phyloP scores from a whole-genome alignment of 768 basidiomycete genomes.

The Trametes maxima region DNA sequence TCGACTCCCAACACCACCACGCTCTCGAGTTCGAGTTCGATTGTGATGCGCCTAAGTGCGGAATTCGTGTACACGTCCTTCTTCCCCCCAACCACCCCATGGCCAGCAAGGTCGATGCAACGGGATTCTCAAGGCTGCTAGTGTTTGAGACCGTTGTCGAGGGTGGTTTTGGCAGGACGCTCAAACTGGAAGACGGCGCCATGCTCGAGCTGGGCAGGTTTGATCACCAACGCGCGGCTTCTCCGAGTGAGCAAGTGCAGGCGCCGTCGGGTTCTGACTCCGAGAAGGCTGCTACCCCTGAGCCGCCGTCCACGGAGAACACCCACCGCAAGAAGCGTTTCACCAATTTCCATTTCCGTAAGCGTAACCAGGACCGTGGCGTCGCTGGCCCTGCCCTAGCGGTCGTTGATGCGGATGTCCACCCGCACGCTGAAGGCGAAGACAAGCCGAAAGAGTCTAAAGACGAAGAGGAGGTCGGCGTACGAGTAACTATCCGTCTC shows the following conservation, averaged over 20 bases:
- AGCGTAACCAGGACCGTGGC: slow-evolving; percentile 49
- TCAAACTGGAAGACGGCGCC: slow-evolving; percentile 78
- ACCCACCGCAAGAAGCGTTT: slow-evolving; percentile 49
- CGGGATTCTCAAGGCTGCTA: slow-evolving; percentile 46
- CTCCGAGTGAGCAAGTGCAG: slow-evolving; percentile 3
- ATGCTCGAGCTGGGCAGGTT: slow-evolving; percentile 81
- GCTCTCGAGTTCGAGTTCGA: slow-evolving; percentile 92
- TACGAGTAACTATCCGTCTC: slow-evolving; percentile 77
- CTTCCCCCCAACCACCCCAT: slow-evolving; percentile 67
- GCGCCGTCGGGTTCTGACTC: slow-evolving; percentile 16
- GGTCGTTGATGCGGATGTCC: slow-evolving; percentile 69
- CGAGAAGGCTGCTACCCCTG: slow-evolving; percentile 18
- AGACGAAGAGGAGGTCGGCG: slow-evolving; percentile 59
- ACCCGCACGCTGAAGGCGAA: slow-evolving; percentile 34
- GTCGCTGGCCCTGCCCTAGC: slow-evolving; percentile 79
- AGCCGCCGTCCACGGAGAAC: slow-evolving; percentile 27
- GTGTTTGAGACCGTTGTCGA: slow-evolving; percentile 69
- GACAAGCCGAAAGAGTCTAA: slow-evolving; percentile 44
- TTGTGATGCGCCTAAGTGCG: slow-evolving; percentile 84
- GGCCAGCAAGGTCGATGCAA: slow-evolving; percentile 34
- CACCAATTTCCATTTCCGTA: slow-evolving; percentile 68
- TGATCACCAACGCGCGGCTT: slow-evolving; percentile 38
- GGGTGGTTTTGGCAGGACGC: slow-evolving; percentile 79
- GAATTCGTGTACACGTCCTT: slow-evolving; percentile 76
- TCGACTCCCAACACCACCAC: slow-evolving; percentile 63